Percentiles rank a stretch among this genome's conserved stretches.
Conservation (phyloP, 129 eudicot species). For the Solidago caesia region DNA sequence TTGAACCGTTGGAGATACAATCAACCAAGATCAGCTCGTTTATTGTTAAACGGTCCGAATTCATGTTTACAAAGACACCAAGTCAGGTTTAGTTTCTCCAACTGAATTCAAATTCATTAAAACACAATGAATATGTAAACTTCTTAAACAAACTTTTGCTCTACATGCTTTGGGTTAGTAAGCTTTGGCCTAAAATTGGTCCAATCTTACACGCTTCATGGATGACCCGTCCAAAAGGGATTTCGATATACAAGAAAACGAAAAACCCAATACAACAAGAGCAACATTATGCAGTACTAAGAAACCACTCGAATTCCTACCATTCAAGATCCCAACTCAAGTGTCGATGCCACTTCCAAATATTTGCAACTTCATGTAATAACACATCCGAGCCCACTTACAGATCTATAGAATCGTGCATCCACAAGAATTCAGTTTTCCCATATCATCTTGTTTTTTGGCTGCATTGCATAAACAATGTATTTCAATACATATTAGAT, state of each 20-base stretch:
- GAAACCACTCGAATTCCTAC: constrained; percentile 19
- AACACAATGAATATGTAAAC: constrained; percentile 17
- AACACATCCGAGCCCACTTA: constrained; percentile 11
- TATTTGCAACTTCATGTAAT: background rate
- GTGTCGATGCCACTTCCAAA: constrained; percentile 17
- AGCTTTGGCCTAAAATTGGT: constrained; percentile 13
- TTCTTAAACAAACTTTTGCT: constrained; percentile 1
- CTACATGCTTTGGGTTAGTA: constrained; percentile 21
- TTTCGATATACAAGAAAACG: constrained; percentile 2
- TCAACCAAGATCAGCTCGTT: background rate
- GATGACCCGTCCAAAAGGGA: constrained; percentile 6
- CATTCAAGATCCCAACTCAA: constrained; percentile 5
- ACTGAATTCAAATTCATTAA: constrained; percentile 4
- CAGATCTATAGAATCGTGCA: constrained; percentile 53
- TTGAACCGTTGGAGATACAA: background rate
- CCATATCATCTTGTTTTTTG: constrained; percentile 49
- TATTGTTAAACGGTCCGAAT: background rate
- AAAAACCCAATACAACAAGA: constrained; percentile 15
- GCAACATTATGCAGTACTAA: constrained; percentile 20
- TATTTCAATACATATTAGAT: background rate
- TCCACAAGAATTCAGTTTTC: constrained; percentile 57
- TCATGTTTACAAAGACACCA: background rate
- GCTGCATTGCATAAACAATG: constrained; percentile 43
- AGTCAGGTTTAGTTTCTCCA: background rate
- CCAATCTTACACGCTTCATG: constrained; percentile 13